Evolutionary conservation across 768 basidiomycete genomes (phyloP).

Genomic region (Sistotremastrum suecicum): DNA sequence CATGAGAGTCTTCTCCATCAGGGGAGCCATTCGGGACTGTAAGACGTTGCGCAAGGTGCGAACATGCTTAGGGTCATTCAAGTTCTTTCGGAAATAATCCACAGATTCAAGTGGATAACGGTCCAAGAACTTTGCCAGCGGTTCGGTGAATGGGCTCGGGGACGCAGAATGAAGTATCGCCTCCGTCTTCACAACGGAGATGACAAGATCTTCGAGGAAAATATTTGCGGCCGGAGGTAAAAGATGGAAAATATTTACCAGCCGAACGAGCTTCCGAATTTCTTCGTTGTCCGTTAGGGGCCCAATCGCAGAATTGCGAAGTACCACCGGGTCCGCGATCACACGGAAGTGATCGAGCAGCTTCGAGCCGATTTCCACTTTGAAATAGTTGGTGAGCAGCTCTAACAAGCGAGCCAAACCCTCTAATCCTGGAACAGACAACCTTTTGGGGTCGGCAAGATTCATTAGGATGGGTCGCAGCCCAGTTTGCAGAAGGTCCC

Average conservation of each 20-base stretch:
- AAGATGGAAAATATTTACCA: slow-evolving; percentile 95
- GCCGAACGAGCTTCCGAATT: slow-evolving; percentile 83
- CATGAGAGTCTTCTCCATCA: slow-evolving; percentile 11
- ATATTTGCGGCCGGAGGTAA: slow-evolving; percentile 87
- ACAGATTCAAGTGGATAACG: slow-evolving; percentile 79
- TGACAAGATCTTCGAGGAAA: slow-evolving; percentile 80
- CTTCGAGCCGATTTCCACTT: slow-evolving; percentile 97
- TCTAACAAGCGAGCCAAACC: slow-evolving; percentile 89
- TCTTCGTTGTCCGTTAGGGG: slow-evolving; percentile 80
- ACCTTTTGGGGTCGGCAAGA: slow-evolving; percentile 86
- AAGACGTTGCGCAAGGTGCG: slow-evolving; percentile 77
- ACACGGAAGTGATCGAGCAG: slow-evolving; percentile 91
- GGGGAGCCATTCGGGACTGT: slow-evolving; percentile 64
- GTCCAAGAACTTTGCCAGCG: slow-evolving; percentile 81
- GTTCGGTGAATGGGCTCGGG: slow-evolving; percentile 84
- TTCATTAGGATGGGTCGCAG: slow-evolving; percentile 96
- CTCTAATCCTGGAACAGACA: slow-evolving; percentile 85
- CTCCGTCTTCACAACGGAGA: slow-evolving; percentile 83
- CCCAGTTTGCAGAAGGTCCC: slow-evolving; percentile 89
- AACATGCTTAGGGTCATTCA: slow-evolving; percentile 67
- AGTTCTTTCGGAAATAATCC: slow-evolving; percentile 67
- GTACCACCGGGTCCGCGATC: slow-evolving; percentile 79
- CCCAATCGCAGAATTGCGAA: slow-evolving; percentile 63
- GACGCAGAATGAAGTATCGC: slow-evolving; percentile 82
- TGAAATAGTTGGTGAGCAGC: slow-evolving; percentile 96